Conservation (phyloP, 192 early-diverging fungal genomes). For the Spinellus fusiger region DNA sequence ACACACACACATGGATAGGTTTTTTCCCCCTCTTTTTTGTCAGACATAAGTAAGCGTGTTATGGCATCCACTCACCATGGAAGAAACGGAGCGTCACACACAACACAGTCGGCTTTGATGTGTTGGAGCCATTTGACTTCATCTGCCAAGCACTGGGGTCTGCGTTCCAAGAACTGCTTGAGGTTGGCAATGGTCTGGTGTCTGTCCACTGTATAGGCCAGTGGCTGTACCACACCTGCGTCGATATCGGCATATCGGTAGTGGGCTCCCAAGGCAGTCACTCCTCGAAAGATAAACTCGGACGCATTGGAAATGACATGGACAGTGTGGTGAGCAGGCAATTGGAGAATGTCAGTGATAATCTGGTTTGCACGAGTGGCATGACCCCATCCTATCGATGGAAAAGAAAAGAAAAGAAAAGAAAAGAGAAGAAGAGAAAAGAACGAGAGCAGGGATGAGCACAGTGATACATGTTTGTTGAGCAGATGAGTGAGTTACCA, state of each 20-base stretch:
- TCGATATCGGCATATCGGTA: slow-evolving; percentile 55
- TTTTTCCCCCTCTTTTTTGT: not conserved
- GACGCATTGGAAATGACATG: slow-evolving; percentile 52
- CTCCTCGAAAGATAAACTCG: slow-evolving; percentile 51
- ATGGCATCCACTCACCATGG: slow-evolving; percentile 37
- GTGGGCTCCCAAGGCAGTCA: slow-evolving; percentile 39
- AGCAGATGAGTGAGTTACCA: slow-evolving; percentile 32
- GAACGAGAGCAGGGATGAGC: not conserved
- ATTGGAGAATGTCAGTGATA: slow-evolving; percentile 39
- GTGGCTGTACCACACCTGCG: slow-evolving; percentile 54
- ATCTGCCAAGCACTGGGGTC: slow-evolving; percentile 31
- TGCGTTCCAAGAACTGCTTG: slow-evolving; percentile 36
- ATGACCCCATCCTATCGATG: slow-evolving; percentile 50
- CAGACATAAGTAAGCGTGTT: not conserved
- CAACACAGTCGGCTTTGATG: slow-evolving; percentile 47
- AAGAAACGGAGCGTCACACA: slow-evolving; percentile 51
- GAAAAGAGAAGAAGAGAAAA: not conserved
- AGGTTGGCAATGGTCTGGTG: slow-evolving; percentile 47
- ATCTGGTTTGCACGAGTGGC: slow-evolving; percentile 54
- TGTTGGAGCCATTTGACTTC: slow-evolving; percentile 48
- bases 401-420: not conserved
- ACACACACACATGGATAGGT: not conserved
- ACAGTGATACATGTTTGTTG: not conserved
- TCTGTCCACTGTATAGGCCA: slow-evolving; percentile 56
- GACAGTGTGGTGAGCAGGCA: slow-evolving; percentile 38